phyloP scores from a whole-genome alignment of 257 asterid species.

The Hygrophila difformis region DNA sequence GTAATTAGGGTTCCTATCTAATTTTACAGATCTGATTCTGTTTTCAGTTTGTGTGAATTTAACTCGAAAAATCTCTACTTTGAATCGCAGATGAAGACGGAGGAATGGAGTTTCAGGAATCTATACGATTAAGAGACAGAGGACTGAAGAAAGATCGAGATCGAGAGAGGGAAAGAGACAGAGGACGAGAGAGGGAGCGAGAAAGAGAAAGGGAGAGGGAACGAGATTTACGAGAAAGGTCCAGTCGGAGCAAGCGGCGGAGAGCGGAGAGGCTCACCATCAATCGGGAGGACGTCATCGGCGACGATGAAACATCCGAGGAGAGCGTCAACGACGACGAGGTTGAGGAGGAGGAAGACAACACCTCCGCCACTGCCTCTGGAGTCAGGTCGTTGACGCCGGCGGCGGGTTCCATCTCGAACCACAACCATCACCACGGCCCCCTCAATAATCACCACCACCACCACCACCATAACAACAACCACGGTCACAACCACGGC shows the following conservation, averaged over 20 bases:
- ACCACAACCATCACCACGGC: conserved; percentile 25
- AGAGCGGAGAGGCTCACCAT: conserved; percentile 52
- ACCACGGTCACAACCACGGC: conserved; percentile 25
- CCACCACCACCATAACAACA: conserved; percentile 22
- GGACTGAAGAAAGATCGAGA: conserved; percentile 95
- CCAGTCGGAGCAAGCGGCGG: conserved; percentile 60
- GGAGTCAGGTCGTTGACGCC: conserved; percentile 39
- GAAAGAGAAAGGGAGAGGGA: conserved; percentile 53
- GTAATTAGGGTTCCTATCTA: conserved; percentile 17
- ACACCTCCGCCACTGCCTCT: conserved; percentile 22
- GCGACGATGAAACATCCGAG: conserved; percentile 72
- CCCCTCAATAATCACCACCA: conserved; percentile 18
- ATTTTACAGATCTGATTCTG: conserved; percentile 51
- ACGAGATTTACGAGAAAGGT: conserved; percentile 61
- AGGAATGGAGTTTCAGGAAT: conserved; percentile 69
- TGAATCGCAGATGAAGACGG: conserved; percentile 77
- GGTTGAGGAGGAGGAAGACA: conserved; percentile 55
- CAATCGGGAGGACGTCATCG: conserved; percentile 39
- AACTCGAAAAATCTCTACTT: background rate
- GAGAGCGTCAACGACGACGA: conserved; percentile 88
- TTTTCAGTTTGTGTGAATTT: background rate
- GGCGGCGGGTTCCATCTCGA: conserved; percentile 29
- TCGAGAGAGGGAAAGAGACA: conserved; percentile 46
- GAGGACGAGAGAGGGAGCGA: conserved; percentile 62
- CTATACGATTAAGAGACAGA: conserved; percentile 73